phyloP scores from a whole-genome alignment of 768 basidiomycete genomes.

The Pulveroboletus sp. region DNA sequence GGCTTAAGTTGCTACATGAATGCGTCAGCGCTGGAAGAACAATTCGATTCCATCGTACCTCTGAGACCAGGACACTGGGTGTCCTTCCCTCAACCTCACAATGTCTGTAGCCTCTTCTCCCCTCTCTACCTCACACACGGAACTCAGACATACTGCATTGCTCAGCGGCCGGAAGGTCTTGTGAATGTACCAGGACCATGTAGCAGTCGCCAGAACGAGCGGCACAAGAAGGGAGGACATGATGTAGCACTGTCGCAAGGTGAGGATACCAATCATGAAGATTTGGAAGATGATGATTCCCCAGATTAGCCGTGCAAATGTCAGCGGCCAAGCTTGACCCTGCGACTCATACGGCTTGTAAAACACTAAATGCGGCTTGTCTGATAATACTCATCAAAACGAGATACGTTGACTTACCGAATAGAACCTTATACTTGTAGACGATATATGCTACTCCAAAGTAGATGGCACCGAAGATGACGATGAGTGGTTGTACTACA shows the following conservation, averaged over 20 bases:
- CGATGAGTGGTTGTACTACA: slow-evolving; percentile 91
- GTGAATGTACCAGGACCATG: slow-evolving; percentile 80
- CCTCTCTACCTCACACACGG: slow-evolving; percentile 83
- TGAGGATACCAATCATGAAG: slow-evolving; percentile 97
- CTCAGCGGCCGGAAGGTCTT: slow-evolving; percentile 66
- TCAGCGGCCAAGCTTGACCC: slow-evolving; percentile 97
- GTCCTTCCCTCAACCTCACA: slow-evolving; percentile 66
- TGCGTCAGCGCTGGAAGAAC: background rate
- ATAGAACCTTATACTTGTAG: slow-evolving; percentile 96
- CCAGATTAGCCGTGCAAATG: slow-evolving; percentile 88
- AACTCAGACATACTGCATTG: slow-evolving; percentile 79
- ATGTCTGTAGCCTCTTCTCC: slow-evolving; percentile 85
- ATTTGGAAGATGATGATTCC: slow-evolving; percentile 89
- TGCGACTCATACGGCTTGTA: slow-evolving; percentile 98
- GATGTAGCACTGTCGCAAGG: slow-evolving; percentile 52
- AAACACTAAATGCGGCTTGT: slow-evolving; percentile 58
- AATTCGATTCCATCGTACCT: slow-evolving; percentile 42
- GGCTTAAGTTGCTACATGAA: slow-evolving; percentile 67
- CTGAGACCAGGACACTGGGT: slow-evolving; percentile 86
- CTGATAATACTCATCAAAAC: background rate
- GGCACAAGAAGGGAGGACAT: slow-evolving; percentile 66
- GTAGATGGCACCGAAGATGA: slow-evolving; percentile 93
- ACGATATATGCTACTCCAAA: slow-evolving; percentile 95
- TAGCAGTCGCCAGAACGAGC: slow-evolving; percentile 65
- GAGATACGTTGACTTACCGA: slow-evolving; percentile 52